Base-by-base conservation (phyloP, 768 basidiomycete genomes). In the Crucibulum laeve region DNA sequence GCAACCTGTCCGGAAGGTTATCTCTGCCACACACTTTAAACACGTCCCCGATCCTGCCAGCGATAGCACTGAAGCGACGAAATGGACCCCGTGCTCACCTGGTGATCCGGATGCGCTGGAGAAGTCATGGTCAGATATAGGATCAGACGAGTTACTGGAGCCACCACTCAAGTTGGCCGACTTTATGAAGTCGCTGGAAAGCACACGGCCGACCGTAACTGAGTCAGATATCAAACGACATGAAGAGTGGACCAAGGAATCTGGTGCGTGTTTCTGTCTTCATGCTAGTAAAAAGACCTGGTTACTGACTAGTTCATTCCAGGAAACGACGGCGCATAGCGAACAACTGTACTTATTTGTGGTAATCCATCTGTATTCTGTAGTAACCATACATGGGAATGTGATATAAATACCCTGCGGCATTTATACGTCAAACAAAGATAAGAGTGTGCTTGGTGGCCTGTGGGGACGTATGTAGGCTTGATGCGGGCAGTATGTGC, bases 1-100 rank as follows among this genome's bases (percentile, higher is more conserved):
- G 95, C 94, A 98, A 59, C 95, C 95, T 1, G 90, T 99, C 11
- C 82, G 95, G 42, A 98, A 99, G 61, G 91, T 99, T 35, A 79
- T 97, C 38, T 82, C 84, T 17, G 93, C 96, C 2, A 96, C 93
- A 1, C 95, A 99, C 64, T 99, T 99, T 69, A 92, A 92, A 59
- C 71, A 63, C 24, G 70, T 80, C 18, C 45, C 51, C 1, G 69
- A 68, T 8, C 58, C 56, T 1, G 48, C 50, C 1, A 49, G 52
- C 5, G 59, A 62, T 28, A 48, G 44, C 10, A 43, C 49, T 14
- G 53, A 61, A 19, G 50, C 51, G 35, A 52, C 49, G 23, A 93
- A 84, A 64, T 95, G 80, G 85, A 97, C 93, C 17, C 96, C 96
- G 2, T 99, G 96, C 61, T 97, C 94, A 1, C 94, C 96, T 1